These are phyloP conservation scores for Pythium scleroteichum DNA, from an alignment of 352 stramenopile genomes.

Conservation along the genomic window DNA sequence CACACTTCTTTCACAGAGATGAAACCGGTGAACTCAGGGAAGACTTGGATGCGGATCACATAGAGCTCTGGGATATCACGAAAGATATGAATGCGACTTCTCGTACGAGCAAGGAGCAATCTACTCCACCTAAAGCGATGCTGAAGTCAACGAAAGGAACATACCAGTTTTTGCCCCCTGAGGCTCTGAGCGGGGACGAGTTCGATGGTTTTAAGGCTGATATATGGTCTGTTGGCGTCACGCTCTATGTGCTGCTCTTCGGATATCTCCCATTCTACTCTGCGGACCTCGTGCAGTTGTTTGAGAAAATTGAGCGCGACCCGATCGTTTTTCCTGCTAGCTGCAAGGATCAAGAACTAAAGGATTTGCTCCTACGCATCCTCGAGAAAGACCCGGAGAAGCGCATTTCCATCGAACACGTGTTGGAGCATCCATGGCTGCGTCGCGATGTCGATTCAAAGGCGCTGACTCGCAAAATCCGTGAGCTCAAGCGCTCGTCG, in stretches of 20 bases:
- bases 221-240: constrained; percentile 91
- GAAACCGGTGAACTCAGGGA: constrained; percentile 43
- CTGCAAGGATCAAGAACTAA: constrained; percentile 53
- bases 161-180: constrained; percentile 73
- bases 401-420: constrained; percentile 63
- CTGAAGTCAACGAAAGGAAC: constrained; percentile 76
- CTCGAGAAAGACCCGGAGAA: constrained; percentile 78
- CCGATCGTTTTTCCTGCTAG: constrained; percentile 46
- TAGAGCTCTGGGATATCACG: constrained; percentile 50
- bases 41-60: constrained; percentile 47
- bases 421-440: constrained; percentile 76
- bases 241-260: constrained; percentile 89
- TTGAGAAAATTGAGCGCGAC: constrained; percentile 88
- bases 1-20: constrained; percentile 72
- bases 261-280: constrained; percentile 90
- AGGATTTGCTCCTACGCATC: constrained; percentile 67
- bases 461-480: constrained; percentile 42
- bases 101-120: background rate
- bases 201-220: constrained; percentile 88
- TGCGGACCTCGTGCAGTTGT: constrained; percentile 79
- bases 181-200: constrained; percentile 59
- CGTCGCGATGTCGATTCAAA: constrained; percentile 60
- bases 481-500: constrained; percentile 39
- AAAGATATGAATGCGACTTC: constrained; percentile 6
- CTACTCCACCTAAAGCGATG: constrained; percentile 30